Conservation (phyloP, 1,139 yeast species). For the Candida buenavistaensis region DNA sequence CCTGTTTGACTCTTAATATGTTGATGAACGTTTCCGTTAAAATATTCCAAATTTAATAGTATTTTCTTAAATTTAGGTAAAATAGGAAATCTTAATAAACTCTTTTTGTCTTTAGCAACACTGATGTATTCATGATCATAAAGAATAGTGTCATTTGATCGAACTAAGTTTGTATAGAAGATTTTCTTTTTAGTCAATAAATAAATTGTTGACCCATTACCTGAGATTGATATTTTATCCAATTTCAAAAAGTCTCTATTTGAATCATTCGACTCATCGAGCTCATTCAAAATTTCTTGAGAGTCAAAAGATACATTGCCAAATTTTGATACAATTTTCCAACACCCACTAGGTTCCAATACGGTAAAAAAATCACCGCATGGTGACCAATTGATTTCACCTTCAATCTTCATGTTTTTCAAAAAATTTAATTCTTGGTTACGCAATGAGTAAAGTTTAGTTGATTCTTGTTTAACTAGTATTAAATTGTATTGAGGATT, state of each 20-base stretch:
- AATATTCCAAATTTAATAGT: slow-evolving; percentile 21
- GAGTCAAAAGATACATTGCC: slow-evolving; percentile 36
- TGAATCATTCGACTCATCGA: slow-evolving; percentile 18
- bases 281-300: slow-evolving; percentile 23
- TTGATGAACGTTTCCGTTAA: slow-evolving; percentile 18
- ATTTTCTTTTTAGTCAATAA: slow-evolving; percentile 23
- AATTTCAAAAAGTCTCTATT: slow-evolving; percentile 25
- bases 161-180: slow-evolving; percentile 23
- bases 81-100: slow-evolving; percentile 30
- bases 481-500: slow-evolving; percentile 30
- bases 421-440: slow-evolving; percentile 14
- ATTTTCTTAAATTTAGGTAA: slow-evolving; percentile 31
- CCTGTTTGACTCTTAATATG: slow-evolving; percentile 19
- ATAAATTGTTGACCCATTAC: slow-evolving; percentile 28
- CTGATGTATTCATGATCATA: slow-evolving; percentile 30
- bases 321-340: slow-evolving; percentile 39
- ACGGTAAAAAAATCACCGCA: slow-evolving; percentile 36
- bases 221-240: slow-evolving; percentile 22
- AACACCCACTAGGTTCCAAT: slow-evolving; percentile 24
- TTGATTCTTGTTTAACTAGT: slow-evolving; percentile 15
- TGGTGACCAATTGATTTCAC: slow-evolving; percentile 31
- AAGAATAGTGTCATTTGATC: slow-evolving; percentile 19
- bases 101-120: slow-evolving; percentile 21
- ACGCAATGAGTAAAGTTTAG: slow-evolving; percentile 18
- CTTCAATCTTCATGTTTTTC: slow-evolving; percentile 13